phyloP scores from a whole-genome alignment of 169 alveolate species.

The Plasmodium knowlesi region DNA sequence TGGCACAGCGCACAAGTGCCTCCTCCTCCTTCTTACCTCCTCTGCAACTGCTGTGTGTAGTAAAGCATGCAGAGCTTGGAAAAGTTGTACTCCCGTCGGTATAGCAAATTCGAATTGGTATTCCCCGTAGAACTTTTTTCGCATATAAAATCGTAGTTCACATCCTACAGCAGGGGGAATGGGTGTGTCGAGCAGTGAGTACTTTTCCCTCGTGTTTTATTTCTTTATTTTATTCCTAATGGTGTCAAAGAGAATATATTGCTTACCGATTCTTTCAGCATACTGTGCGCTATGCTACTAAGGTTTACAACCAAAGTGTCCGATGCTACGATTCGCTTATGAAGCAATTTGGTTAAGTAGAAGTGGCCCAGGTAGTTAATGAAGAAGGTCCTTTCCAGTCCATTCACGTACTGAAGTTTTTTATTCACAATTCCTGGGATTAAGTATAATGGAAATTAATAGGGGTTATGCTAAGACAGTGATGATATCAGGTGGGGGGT shows the following conservation, averaged over 20 bases:
- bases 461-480: background rate
- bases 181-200: background rate
- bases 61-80: conserved; percentile 68
- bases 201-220: background rate
- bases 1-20: background rate
- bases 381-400: conserved; percentile 35
- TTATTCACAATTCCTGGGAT: conserved; percentile 32
- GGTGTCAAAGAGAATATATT: background rate
- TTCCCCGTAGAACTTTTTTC: background rate
- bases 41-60: conserved; percentile 58
- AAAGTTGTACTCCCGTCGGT: conserved; percentile 57
- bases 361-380: conserved; percentile 70
- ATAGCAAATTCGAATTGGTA: conserved; percentile 23
- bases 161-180: conserved; percentile 36
- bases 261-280: conserved; percentile 30
- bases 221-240: background rate
- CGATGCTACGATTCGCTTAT: conserved; percentile 24
- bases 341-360: conserved; percentile 32
- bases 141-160: conserved; percentile 20
- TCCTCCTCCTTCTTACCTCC: conserved; percentile 13
- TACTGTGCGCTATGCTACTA: conserved; percentile 58
- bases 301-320: conserved; percentile 51
- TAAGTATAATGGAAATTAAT: background rate
- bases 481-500: background rate
- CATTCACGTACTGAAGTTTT: conserved; percentile 39